These are phyloP conservation scores for Rhizopus arrhizus DNA, from an alignment of 371 early-diverging fungal genomes.

Conservation along the genomic window DNA sequence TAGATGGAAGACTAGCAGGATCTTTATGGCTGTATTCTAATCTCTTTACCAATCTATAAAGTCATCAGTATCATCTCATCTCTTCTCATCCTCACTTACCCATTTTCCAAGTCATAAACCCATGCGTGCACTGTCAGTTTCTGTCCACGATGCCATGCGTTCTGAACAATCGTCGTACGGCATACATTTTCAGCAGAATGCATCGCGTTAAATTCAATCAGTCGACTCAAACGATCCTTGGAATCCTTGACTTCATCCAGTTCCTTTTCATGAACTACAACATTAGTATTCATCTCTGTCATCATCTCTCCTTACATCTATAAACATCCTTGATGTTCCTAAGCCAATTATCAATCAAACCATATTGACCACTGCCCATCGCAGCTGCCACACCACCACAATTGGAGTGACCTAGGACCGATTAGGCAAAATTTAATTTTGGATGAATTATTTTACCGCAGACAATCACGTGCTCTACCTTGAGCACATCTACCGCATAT, in stretches of 20 bases:
- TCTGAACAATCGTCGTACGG: slow-evolving; percentile 76
- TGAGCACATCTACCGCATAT: slow-evolving; percentile 89
- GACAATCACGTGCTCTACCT: slow-evolving; percentile 91
- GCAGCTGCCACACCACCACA: slow-evolving; percentile 89
- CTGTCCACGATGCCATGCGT: slow-evolving; percentile 83
- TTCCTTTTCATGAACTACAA: slow-evolving; percentile 41
- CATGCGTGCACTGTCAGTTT: slow-evolving; percentile 81
- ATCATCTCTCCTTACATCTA: slow-evolving; percentile 36
- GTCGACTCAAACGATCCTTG: slow-evolving; percentile 47
- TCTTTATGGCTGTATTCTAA: slow-evolving; percentile 4
- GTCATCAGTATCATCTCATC: neutral
- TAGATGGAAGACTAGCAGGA: neutral
- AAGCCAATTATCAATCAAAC: slow-evolving; percentile 87
- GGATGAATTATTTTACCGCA: slow-evolving; percentile 59
- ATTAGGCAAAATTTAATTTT: neutral
- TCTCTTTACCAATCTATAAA: slow-evolving; percentile 6
- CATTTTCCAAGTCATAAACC: slow-evolving; percentile 79
- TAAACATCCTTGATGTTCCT: slow-evolving; percentile 78
- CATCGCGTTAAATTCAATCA: slow-evolving; percentile 79
- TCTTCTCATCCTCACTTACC: slow-evolving; percentile 29
- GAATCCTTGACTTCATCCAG: slow-evolving; percentile 45
- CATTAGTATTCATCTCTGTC: neutral
- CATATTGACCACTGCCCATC: slow-evolving; percentile 64
- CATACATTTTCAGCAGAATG: slow-evolving; percentile 75
- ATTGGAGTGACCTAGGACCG: slow-evolving; percentile 70